These are phyloP conservation scores for Penicillium manginii DNA, from an alignment of 495 filamentous ascomycete genomes.

Conservation along the genomic window DNA sequence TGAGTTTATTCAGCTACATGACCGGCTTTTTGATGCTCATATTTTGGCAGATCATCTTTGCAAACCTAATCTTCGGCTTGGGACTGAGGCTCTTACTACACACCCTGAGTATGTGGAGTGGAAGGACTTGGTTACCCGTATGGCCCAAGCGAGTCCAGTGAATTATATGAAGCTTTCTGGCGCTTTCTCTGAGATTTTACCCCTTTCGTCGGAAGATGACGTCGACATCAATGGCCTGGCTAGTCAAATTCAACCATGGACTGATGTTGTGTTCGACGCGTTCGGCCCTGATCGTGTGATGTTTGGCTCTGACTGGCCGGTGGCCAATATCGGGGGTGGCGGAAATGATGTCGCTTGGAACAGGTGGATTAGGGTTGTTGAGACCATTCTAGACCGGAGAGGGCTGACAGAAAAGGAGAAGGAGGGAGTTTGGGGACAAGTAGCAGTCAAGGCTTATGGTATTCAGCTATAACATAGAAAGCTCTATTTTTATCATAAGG, in stretches of 20 bases:
- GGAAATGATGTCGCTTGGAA: conserved; percentile 54
- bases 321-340: conserved; percentile 72
- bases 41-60: conserved; percentile 72
- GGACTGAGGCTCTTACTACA: conserved; percentile 42
- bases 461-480: conserved; percentile 31
- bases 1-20: conserved; percentile 36
- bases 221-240: conserved; percentile 46
- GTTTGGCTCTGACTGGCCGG: conserved; percentile 91
- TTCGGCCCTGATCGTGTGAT: conserved; percentile 76
- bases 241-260: conserved; percentile 60
- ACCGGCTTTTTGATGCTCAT: conserved; percentile 9
- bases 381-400: conserved; percentile 60
- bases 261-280: conserved; percentile 64
- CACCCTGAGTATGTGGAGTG: conserved; percentile 63
- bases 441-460: conserved; percentile 68
- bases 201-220: conserved; percentile 38
- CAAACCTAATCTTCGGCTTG: conserved; percentile 72
- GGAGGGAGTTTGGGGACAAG: conserved; percentile 68
- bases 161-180: conserved; percentile 92
- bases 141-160: conserved; percentile 54
- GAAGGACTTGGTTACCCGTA: conserved; percentile 41
- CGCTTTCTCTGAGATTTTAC: conserved; percentile 71
- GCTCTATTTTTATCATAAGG: conserved; percentile 10
- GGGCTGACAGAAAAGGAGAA: conserved; percentile 60
- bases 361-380: conserved; percentile 49